phyloP scores from a whole-genome alignment of 2,329 filamentous ascomycete genomes.

The Escovopsis sp. region DNA sequence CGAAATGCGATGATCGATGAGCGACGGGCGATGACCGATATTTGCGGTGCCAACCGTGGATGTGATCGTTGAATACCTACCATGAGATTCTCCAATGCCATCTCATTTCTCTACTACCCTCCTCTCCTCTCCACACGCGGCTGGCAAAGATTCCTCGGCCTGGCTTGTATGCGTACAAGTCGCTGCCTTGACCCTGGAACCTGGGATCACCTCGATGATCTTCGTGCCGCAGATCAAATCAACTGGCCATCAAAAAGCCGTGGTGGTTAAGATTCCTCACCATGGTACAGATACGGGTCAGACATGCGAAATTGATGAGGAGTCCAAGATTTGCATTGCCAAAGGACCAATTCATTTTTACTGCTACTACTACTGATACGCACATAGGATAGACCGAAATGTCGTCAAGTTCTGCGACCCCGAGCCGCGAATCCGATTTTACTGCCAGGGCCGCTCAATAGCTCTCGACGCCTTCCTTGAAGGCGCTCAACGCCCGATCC shows the following conservation, averaged over 20 bases:
- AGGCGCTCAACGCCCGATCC: constrained; percentile 50
- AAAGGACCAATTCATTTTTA: no score
- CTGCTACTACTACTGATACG: no score
- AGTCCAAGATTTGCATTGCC: no score
- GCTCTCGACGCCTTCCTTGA: constrained; percentile 38
- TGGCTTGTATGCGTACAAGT: constrained; percentile 15
- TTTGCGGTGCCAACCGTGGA: constrained; percentile 11
- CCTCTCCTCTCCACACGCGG: constrained; percentile 16
- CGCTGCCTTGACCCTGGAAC: constrained; percentile 32
- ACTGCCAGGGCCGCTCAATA: no score
- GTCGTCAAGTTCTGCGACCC: neutral
- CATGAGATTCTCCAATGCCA: constrained; percentile 10
- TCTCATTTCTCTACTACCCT: constrained; percentile 3
- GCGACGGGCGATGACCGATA: no score
- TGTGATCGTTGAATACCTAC: constrained; percentile 12
- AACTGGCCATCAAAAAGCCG: constrained; percentile 44
- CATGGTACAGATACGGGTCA: constrained; percentile 54
- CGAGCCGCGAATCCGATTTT: no score
- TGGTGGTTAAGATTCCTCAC: constrained; percentile 36
- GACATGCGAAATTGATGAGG: constrained; percentile 23
- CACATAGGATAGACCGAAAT: no score
- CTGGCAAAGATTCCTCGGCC: constrained; percentile 41
- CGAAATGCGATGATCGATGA: constrained; percentile 6
- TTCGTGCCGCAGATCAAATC: constrained; percentile 41
- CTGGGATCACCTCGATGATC: constrained; percentile 41